Conservation (phyloP, 805 yeast genomes). For the Candida hispaniensis region DNA sequence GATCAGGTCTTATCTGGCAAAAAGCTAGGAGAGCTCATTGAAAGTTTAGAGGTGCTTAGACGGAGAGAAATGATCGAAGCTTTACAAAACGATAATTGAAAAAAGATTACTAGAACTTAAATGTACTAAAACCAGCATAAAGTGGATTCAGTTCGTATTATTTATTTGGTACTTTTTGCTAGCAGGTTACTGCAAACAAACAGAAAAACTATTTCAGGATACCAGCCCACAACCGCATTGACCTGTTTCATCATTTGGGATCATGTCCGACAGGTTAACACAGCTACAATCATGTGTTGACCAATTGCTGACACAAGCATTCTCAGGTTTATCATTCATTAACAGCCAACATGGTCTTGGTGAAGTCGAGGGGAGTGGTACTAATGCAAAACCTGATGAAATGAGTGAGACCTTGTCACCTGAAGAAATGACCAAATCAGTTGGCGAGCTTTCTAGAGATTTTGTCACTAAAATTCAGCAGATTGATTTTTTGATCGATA, state of each 20-base stretch:
- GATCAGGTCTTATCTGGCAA: slow-evolving; percentile 54
- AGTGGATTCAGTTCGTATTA: no score
- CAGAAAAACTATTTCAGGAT: slow-evolving; percentile 2
- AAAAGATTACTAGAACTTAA: no score
- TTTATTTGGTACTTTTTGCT: background rate
- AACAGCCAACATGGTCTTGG: slow-evolving; percentile 63
- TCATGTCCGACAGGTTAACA: slow-evolving; percentile 77
- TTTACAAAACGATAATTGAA: no score
- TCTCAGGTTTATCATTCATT: slow-evolving; percentile 35
- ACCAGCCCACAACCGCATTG: background rate
- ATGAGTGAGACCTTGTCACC: slow-evolving; percentile 25
- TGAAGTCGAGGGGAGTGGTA: slow-evolving; percentile 41
- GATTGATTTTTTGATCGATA: slow-evolving; percentile 71
- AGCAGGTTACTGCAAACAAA: background rate
- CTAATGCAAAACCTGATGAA: slow-evolving; percentile 48
- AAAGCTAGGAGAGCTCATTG: slow-evolving; percentile 44
- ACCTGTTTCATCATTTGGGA: slow-evolving; percentile 11
- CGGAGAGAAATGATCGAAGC: no score
- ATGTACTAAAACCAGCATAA: no score
- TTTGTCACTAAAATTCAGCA: slow-evolving; percentile 78
- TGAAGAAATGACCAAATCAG: slow-evolving; percentile 35
- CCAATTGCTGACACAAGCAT: slow-evolving; percentile 34
- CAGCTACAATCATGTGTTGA: slow-evolving; percentile 85
- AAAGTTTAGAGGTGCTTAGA: slow-evolving; percentile 41
- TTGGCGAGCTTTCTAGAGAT: slow-evolving; percentile 73